Evolutionary conservation across 164 flowering plant species (phyloP), one percentile per base, ranked within the genome.

Genomic region (Liquidambar formosana): DNA sequence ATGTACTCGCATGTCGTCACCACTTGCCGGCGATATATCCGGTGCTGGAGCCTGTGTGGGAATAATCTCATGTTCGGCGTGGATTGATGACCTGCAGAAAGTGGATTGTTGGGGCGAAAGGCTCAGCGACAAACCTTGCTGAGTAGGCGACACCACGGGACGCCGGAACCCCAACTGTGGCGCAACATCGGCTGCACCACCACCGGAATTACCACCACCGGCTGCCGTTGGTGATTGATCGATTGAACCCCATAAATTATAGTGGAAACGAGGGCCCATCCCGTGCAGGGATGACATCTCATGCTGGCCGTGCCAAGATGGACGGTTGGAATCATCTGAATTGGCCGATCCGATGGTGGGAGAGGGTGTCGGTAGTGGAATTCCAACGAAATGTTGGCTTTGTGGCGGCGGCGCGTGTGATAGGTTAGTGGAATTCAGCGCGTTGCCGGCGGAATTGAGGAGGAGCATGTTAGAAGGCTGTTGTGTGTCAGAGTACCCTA

Each of bases 71-170:
- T n/a, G n/a, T n/a, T n/a, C n/a, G n/a, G n/a, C n/a, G n/a, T n/a
- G n/a, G n/a, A n/a, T n/a, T 2, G 85, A 75, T 18, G 88, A 75
- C 9, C 73, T 66, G 6, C 76, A 64, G 62, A 57, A 78, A 3
- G 69, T 59, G 0, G 74, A 70, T 51, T 82, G 90, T 44, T 84
- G 89, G 1, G 97, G 74, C 1, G 98, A 89, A 2, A 93, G 91
- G 81, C 86, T 88, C 43, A 93, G 73, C 0, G 94, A 89, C 69
- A 91, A 56, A 0, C 95, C 95, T 61, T 86, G 93, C 57, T 80
- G 87, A 11, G 77, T n/a, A 19, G 71, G 72, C 18, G 75, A 26
- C 21, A 52, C 53, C 1, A n/a, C n/a, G n/a, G 65, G 67, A 10
- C 58, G 25, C 58, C 54, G 54, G n/a, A 61, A 64, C 43, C 63